Evolutionary conservation across 345 rosid genomes (phyloP), one percentile per base, ranked within the genome.

Genomic region (Nasturtium officinale): DNA sequence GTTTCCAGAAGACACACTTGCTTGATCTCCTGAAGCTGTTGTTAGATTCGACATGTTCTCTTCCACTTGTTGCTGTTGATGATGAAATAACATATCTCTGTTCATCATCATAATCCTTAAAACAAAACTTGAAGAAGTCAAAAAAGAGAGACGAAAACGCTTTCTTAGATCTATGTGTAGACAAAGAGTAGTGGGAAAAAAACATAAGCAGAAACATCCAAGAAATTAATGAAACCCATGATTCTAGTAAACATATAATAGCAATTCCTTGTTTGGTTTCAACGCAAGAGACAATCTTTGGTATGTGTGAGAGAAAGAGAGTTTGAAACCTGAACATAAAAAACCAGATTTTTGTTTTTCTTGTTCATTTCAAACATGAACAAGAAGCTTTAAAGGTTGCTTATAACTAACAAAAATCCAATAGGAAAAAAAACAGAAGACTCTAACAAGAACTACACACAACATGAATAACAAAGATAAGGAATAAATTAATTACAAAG

Each of bases 1-100:
- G 64, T 81, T 66, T 21, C 83, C 85, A 12, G 89, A 77, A 76
- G 90, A 83, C 67, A 82, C 89, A 83, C 87, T 82, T 59, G 83
- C 80, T 71, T 57, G 80, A 76, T 88, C 91, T 51, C 91, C 87
- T 61, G 90, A 84, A 65, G 92, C 84, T 66, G 85, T 84, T 76
- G 89, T 87, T 71, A 90, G 79, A 83, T 86, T 87, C 10, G 97
- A 86, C 80, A 87, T 74, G 50, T 80, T 85, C 67, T 89, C 89
- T 51, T 85, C 89, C 78, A 65, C 63, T 25, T 73, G 78, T 37
- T 82, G 78, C 1, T 76, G 85, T 0, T 60, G 67, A 45, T 68
- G 84, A 50, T 78, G 86, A 64, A 76, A 81, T 48, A 83, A 32
- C 76, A 82, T 78, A 29, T 77, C 82, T 78, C 84, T 83, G 82